Percentiles rank a stretch among this genome's conserved stretches.
Conservation (phyloP, 1,284 basidiomycete species). For the Grifola frondosa region DNA sequence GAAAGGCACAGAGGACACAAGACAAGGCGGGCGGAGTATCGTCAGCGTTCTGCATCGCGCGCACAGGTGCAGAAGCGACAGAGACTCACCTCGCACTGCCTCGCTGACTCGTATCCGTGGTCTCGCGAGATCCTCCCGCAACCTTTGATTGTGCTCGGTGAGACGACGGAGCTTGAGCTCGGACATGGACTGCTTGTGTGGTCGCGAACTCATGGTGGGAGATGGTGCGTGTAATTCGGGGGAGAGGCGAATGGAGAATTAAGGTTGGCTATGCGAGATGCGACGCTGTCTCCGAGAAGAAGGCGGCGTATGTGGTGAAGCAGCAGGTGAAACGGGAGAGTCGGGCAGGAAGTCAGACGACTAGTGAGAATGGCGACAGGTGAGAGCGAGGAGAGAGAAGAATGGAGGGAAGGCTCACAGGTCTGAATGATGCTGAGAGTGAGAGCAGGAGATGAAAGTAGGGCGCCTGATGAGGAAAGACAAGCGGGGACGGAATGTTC, state of each 20-base stretch:
- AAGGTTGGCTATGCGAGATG: no score
- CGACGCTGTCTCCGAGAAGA: no score
- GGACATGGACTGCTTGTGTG: slow-evolving; percentile 85
- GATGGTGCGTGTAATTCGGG: slow-evolving; percentile 1
- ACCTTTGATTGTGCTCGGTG: slow-evolving; percentile 89
- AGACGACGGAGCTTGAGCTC: slow-evolving; percentile 94
- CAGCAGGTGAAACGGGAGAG: no score
- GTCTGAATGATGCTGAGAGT: no score
- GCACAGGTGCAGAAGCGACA: slow-evolving; percentile 1
- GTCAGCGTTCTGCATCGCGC: neutral
- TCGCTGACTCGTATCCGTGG: slow-evolving; percentile 89
- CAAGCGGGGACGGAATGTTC: no score
- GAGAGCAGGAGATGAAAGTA: no score
- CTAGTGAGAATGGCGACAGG: slow-evolving; percentile 12
- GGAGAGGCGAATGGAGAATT: no score
- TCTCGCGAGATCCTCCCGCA: slow-evolving; percentile 87
- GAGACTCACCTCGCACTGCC: slow-evolving; percentile 80
- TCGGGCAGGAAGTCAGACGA: no score
- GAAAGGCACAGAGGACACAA: neutral
- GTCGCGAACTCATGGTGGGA: slow-evolving; percentile 55
- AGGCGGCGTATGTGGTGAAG: no score
- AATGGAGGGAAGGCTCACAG: no score
- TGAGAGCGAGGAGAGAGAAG: no score
- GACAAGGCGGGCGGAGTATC: neutral
- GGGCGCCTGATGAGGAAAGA: no score